A percentile compares a stretch with the other conserved stretches of the same genome.
phyloP scores from a whole-genome alignment of 345 rosid genomes.

The Eutrema yunnanense region DNA sequence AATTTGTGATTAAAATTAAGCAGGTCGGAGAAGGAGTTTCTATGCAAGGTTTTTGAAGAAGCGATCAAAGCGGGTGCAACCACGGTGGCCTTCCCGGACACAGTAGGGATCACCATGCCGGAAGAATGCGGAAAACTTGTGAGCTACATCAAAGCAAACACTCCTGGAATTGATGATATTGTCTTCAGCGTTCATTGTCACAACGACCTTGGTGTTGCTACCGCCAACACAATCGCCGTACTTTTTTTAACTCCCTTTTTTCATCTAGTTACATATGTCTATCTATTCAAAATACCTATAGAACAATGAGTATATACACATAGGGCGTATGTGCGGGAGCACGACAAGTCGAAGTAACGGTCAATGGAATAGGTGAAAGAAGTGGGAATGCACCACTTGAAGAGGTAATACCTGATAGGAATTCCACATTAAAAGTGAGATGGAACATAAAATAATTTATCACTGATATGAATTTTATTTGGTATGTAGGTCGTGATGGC shows the following conservation, averaged over 20 bases:
- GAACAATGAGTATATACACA: neutral
- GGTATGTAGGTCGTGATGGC: constrained; percentile 72
- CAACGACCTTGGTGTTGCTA: constrained; percentile 95
- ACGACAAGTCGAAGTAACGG: constrained; percentile 37
- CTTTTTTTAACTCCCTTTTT: neutral
- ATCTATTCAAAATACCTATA: neutral
- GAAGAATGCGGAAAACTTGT: too few species aligned
- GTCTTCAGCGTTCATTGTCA: constrained; percentile 86
- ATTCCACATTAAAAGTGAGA: too few species aligned
- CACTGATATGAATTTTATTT: neutral
- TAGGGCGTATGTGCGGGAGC: constrained; percentile 87
- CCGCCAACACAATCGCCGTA: constrained; percentile 83
- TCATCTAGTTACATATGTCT: neutral
- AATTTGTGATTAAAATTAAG: too few species aligned
- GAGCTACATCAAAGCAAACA: constrained; percentile 66
- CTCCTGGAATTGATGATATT: constrained; percentile 73
- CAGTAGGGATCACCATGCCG: too few species aligned
- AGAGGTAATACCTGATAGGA: constrained; percentile 43
- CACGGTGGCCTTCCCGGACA: too few species aligned
- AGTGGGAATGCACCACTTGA: constrained; percentile 95
- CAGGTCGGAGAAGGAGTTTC: too few species aligned
- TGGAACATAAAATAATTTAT: too few species aligned
- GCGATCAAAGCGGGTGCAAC: constrained; percentile 64
- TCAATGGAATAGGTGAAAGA: constrained; percentile 82
- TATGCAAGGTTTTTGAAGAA: too few species aligned